Base-by-base conservation (phyloP, 805 yeast genomes). In the Phaffomyces antillensis region DNA sequence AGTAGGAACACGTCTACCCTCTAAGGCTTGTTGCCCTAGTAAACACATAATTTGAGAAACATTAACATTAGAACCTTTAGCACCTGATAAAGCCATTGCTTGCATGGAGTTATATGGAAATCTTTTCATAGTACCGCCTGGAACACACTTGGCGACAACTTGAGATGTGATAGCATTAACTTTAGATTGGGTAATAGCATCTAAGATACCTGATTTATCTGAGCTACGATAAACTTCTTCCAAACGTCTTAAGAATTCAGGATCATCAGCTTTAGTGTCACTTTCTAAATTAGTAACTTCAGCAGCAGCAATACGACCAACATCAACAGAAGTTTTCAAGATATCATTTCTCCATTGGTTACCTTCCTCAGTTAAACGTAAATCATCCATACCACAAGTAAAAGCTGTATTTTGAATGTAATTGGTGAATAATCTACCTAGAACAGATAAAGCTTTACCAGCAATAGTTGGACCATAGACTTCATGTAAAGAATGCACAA, bases 351-450 rank as follows among this genome's bases (percentile, higher is more conserved):
- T 81, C 91, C 95, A 82, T 48, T 73, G 60, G 64, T 95, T 90
- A 62, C 99, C 99, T 56, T 87, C 96, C 4, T 66, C 77, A 20
- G 98, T 93, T 55, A 95, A 75, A 63, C 96, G 79, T 65, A 93
- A 74, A 71, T 93, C 99, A 64, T 93, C 99, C 99, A 93, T 95
- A 76, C 99, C 99, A 81, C 99, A 93, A 8, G 99, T 93, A 62
- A 93, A 86, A 2, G 96, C 98, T 46, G 87, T 85, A 70, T 80
- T 76, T 77, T 84, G 90, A 59, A 84, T 89, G 65, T 88, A 93
- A 65, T 86, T 88, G 20, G 99, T 95, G 70, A 95, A 91, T 44
- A 93, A 73, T 59, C 99, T 77, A 52, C 99, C 98, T 49, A 93
- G 74, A n/a, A 91, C 95, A 41, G 95, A 84, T 40, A 93, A 71